Evolutionary conservation across 352 stramenopile genomes (phyloP), one percentile per base, ranked within the genome.

Genomic region (Globisporangium apiculatum): DNA sequence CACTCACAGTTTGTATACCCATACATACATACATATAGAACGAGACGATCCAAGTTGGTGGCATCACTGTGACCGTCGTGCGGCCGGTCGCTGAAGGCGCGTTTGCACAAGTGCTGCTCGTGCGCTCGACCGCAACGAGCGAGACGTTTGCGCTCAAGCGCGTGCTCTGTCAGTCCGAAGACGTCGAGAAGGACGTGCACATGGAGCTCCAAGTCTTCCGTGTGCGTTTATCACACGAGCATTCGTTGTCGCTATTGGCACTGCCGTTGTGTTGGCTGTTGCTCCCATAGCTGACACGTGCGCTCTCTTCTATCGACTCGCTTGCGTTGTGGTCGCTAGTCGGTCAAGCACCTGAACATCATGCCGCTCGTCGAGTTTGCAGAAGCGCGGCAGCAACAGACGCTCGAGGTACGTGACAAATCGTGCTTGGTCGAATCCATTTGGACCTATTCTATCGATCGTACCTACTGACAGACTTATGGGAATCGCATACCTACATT

Each of bases 141-240:
- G 81, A 94, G 55, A 79, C 68, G 36, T 89, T 94, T 64, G 85
- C 82, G 7, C 68, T 94, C 31, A 96, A 96, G 63, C 78, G 86
- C 31, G 75, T 93, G 53, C 67, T 94, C 8, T 87, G 81, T 38
- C 86, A 91, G 49, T 94, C 86, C 0, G 68, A 89, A 70, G 83
- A 96, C 24, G 73, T 88, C 36, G 80, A 91, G 47, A 72, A 65
- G 36, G 83, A 91, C 49, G 82, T 89, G 6, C 76, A 87, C 43
- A 89, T 76, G 47, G 85, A 94, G 62, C 75, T 91, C 9, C 73
- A 80, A 67, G 83, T 92, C 37, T 79, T 91, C 14, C 77, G 65
- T 43, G 84, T 94, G 68, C 31, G 75, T 60, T 37, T 6, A 15
- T 31, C 24, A 31, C 24, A 31, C 24, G 24, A 31, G 24, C 24